These are phyloP conservation scores for Eleusine coracana DNA, from an alignment of 176 grass and related monocot species.

Conservation along the genomic window DNA sequence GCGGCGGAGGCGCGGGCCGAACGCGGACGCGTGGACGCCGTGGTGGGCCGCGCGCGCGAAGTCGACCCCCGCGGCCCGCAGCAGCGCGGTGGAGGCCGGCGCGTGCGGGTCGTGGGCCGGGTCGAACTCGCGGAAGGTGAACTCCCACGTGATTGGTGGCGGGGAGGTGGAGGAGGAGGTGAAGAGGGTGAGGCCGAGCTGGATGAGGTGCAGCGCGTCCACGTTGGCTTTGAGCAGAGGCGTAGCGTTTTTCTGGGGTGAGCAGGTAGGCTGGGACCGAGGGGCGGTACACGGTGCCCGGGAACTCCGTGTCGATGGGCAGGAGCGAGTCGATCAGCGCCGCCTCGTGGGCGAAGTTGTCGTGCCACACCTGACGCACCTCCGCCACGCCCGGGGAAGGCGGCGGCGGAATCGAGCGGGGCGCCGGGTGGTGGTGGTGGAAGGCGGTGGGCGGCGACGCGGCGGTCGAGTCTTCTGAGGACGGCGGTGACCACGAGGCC, in stretches of 20 bases:
- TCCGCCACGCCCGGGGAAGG: neutral
- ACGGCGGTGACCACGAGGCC: neutral
- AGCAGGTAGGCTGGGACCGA: slow-evolving; percentile 3
- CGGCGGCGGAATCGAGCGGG: neutral
- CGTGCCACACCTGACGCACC: slow-evolving; percentile 41
- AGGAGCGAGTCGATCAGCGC: slow-evolving; percentile 36
- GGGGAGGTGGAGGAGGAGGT: neutral
- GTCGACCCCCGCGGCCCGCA: slow-evolving; percentile 33
- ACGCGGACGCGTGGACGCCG: slow-evolving; percentile 16
- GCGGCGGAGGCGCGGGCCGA: slow-evolving; percentile 28
- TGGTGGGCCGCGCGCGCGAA: neutral
- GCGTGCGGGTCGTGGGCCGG: slow-evolving; percentile 6
- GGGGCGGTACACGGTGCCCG: slow-evolving; percentile 42
- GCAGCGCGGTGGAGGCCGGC: slow-evolving; percentile 24
- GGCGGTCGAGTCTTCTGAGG: too few relatives aligned
- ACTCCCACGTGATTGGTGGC: slow-evolving; percentile 28
- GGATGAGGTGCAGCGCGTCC: slow-evolving; percentile 39
- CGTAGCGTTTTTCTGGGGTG: neutral
- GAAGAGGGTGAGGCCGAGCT: slow-evolving; percentile 43
- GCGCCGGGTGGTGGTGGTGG: neutral
- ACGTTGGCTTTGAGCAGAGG: slow-evolving; percentile 23
- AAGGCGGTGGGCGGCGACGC: neutral
- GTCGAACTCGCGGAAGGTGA: slow-evolving; percentile 53
- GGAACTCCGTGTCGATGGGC: slow-evolving; percentile 46
- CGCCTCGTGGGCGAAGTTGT: slow-evolving; percentile 12